phyloP scores from a whole-genome alignment of 192 early-diverging fungal species.

The Coemansia sp. region DNA sequence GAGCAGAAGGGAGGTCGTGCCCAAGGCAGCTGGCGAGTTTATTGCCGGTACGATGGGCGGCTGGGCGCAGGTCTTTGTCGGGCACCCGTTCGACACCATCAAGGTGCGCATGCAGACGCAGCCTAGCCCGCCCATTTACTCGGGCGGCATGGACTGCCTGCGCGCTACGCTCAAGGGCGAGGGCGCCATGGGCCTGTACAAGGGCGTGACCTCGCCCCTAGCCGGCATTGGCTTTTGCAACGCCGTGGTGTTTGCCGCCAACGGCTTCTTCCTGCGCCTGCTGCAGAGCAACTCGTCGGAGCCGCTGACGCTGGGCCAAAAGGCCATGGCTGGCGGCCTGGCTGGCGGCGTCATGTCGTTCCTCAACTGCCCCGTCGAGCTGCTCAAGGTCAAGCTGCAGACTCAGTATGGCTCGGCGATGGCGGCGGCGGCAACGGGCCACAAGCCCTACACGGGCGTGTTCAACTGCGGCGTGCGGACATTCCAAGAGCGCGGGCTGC shows the following conservation, averaged over 20 bases:
- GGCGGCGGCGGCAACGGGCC: not conserved
- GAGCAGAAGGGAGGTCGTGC: conserved; percentile 32
- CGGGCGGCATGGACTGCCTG: conserved; percentile 82
- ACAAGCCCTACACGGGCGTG: conserved; percentile 43
- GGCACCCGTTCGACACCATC: conserved; percentile 89
- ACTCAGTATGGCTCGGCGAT: conserved; percentile 66
- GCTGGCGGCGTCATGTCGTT: conserved; percentile 84
- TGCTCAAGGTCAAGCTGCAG: conserved; percentile 93
- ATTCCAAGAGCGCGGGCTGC: conserved; percentile 65
- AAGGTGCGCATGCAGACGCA: conserved; percentile 82
- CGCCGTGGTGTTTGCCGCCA: conserved; percentile 83
- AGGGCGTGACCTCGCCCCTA: conserved; percentile 84
- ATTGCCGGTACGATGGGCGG: conserved; percentile 61
- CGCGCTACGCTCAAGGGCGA: conserved; percentile 82
- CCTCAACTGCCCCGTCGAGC: conserved; percentile 90
- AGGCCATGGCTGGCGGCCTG: conserved; percentile 85
- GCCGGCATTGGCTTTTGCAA: conserved; percentile 86
- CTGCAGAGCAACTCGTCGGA: conserved; percentile 57
- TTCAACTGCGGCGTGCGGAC: conserved; percentile 58
- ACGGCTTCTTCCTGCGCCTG: conserved; percentile 66
- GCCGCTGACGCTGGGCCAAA: conserved; percentile 69
- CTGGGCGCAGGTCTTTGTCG: conserved; percentile 68
- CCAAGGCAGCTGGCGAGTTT: conserved; percentile 50
- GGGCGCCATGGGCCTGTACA: conserved; percentile 75
- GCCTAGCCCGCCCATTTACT: conserved; percentile 60